Conservation (phyloP, 2,329 filamentous ascomycete genomes). For the Venturia pyrina region DNA sequence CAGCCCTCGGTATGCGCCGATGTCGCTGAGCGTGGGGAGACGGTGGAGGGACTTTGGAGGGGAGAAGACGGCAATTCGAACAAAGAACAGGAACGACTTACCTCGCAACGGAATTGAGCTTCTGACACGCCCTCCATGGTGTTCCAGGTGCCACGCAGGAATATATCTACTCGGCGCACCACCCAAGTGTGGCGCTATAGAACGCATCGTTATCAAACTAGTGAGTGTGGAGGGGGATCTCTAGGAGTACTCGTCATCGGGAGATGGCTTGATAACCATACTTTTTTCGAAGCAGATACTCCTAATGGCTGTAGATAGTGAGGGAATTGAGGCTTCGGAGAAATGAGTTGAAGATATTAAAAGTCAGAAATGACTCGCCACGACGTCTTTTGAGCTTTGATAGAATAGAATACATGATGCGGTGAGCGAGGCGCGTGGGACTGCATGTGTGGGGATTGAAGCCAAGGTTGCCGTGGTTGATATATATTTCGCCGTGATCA, state of each 20-base stretch:
- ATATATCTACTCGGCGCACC: not conserved
- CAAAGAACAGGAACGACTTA: not conserved
- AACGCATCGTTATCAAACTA: not conserved
- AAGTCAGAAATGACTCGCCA: not conserved
- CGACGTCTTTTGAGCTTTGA: not conserved
- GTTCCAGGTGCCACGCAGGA: too few species aligned
- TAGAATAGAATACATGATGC: not conserved
- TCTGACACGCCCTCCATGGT: not conserved
- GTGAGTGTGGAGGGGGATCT: not conserved
- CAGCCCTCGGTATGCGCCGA: not conserved
- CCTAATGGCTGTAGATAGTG: too few species aligned
- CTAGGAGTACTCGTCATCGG: slow-evolving; percentile 5
- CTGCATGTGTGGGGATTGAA: not conserved
- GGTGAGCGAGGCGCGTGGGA: not conserved
- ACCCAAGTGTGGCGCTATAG: not conserved
- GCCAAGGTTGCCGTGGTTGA: not conserved
- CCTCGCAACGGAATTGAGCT: not conserved
- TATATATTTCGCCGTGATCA: too few species aligned
- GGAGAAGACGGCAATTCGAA: not conserved
- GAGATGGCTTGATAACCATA: not conserved
- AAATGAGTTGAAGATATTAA: too few species aligned
- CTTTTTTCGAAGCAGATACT: not conserved
- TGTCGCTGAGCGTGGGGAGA: not conserved
- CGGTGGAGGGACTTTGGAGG: not conserved
- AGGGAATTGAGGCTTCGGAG: not conserved